Evolutionary conservation across 2,329 filamentous ascomycete genomes (phyloP).

Genomic region (Colletotrichum ledebouriae): DNA sequence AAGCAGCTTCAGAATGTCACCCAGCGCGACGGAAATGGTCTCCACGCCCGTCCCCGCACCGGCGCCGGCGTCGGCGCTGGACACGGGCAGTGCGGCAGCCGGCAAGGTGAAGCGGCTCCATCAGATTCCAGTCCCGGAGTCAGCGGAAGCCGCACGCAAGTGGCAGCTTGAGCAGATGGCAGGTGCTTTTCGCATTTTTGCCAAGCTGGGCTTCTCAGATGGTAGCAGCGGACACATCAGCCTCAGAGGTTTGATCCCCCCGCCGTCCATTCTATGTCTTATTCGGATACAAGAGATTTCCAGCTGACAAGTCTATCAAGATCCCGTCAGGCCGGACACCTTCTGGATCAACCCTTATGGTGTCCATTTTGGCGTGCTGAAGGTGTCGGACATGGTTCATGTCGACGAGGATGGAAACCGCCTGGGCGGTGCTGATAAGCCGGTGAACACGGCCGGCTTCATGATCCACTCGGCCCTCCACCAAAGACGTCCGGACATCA

Average conservation of each 20-base stretch:
- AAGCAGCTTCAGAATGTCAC: slow-evolving; percentile 28
- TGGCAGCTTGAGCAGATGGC: slow-evolving; percentile 59
- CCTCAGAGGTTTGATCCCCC: slow-evolving; percentile 45
- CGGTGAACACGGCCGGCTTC: slow-evolving; percentile 77
- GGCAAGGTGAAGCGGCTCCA: slow-evolving; percentile 40
- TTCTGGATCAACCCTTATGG: slow-evolving; percentile 70
- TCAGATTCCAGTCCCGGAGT: slow-evolving; percentile 35
- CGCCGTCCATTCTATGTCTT: background rate
- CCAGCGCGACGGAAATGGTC: slow-evolving; percentile 16
- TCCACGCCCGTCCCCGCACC: slow-evolving; percentile 11
- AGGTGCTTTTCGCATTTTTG: slow-evolving; percentile 62
- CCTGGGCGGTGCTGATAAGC: slow-evolving; percentile 69
- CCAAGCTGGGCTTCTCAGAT: slow-evolving; percentile 60
- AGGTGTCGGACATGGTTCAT: slow-evolving; percentile 76
- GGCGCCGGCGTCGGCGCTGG: slow-evolving; percentile 33
- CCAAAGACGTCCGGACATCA: slow-evolving; percentile 72
- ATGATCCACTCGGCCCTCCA: slow-evolving; percentile 77
- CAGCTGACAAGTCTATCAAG: slow-evolving; percentile 31
- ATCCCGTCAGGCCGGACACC: slow-evolving; percentile 51
- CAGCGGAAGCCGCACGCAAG: slow-evolving; percentile 47
- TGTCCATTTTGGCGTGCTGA: slow-evolving; percentile 74
- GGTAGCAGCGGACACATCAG: slow-evolving; percentile 63
- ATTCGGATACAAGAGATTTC: background rate
- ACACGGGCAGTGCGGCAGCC: slow-evolving; percentile 16
- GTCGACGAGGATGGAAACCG: slow-evolving; percentile 71